Conservation (phyloP, 352 stramenopile species). For the Globisporangium uncinulatum region DNA sequence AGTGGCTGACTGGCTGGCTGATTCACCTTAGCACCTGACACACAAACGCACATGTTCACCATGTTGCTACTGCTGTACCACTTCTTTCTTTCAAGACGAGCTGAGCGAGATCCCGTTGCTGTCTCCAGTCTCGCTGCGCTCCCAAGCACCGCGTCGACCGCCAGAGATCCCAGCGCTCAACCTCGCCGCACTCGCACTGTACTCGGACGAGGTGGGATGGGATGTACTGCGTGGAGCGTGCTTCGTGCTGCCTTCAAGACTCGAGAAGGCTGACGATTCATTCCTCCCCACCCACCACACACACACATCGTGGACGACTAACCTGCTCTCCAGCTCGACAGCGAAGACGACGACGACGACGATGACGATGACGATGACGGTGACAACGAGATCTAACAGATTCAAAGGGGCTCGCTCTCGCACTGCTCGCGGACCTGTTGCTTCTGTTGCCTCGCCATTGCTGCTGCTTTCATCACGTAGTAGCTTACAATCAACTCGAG, state of each 20-base stretch:
- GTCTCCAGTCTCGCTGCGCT: slow-evolving; percentile 5
- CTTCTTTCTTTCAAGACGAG: slow-evolving; percentile 12
- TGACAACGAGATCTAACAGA: slow-evolving; percentile 20
- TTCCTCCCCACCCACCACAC: too few relatives aligned
- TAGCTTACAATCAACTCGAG: neutral
- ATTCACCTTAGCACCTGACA: too few relatives aligned
- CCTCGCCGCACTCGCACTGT: slow-evolving; percentile 41
- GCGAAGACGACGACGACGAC: neutral
- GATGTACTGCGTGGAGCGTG: too few relatives aligned
- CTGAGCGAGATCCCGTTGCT: slow-evolving; percentile 28
- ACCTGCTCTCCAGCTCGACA: neutral
- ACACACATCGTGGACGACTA: neutral
- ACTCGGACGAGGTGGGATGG: slow-evolving; percentile 42
- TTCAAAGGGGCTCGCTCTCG: slow-evolving; percentile 1
- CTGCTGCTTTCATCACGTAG: too few relatives aligned
- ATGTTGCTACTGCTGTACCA: neutral
- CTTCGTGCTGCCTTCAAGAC: neutral
- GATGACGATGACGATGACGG: slow-evolving; percentile 8
- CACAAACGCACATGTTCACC: too few relatives aligned
- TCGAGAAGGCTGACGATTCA: too few relatives aligned
- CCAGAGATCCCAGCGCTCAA: slow-evolving; percentile 38
- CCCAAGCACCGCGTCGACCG: slow-evolving; percentile 13
- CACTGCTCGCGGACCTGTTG: neutral
- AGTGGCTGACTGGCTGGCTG: too few relatives aligned
- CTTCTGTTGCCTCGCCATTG: too few relatives aligned